phyloP scores from a whole-genome alignment of 1,139 yeast species.

The Pichia cactophila region DNA sequence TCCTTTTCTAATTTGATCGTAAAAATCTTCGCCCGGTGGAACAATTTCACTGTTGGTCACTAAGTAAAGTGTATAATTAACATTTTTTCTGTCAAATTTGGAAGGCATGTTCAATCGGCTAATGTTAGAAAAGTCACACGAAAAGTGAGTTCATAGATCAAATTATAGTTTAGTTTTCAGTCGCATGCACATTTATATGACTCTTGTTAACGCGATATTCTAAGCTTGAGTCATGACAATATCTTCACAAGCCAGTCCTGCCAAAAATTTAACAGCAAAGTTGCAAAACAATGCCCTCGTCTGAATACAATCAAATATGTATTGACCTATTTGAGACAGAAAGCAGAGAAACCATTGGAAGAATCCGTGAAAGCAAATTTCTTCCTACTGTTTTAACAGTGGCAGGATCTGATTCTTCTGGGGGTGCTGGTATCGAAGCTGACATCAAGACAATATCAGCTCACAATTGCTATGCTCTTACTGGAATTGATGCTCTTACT shows the following conservation, averaged over 20 bases:
- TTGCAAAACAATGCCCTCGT: not conserved
- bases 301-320: too few species aligned
- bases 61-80: slow-evolving; percentile 60
- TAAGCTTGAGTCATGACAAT: too few species aligned
- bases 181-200: too few species aligned
- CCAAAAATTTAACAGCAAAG: too few species aligned
- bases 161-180: too few species aligned
- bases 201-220: too few species aligned
- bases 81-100: not conserved
- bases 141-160: too few species aligned
- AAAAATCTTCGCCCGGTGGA: slow-evolving; percentile 54
- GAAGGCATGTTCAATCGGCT: not conserved
- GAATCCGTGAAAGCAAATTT: not conserved
- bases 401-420: slow-evolving; percentile 85
- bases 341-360: slow-evolving; percentile 3
- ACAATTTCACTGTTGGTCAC: slow-evolving; percentile 80
- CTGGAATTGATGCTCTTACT: slow-evolving; percentile 75
- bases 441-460: slow-evolving; percentile 79
- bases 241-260: too few species aligned
- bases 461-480: slow-evolving; percentile 72
- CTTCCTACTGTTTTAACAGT: slow-evolving; percentile 43
- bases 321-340: not conserved
- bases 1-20: slow-evolving; percentile 54
- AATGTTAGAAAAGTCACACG: too few species aligned
- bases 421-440: slow-evolving; percentile 95